Base-by-base conservation (phyloP, 2,329 filamentous ascomycete genomes). In the Aspergillaceae sp. region DNA sequence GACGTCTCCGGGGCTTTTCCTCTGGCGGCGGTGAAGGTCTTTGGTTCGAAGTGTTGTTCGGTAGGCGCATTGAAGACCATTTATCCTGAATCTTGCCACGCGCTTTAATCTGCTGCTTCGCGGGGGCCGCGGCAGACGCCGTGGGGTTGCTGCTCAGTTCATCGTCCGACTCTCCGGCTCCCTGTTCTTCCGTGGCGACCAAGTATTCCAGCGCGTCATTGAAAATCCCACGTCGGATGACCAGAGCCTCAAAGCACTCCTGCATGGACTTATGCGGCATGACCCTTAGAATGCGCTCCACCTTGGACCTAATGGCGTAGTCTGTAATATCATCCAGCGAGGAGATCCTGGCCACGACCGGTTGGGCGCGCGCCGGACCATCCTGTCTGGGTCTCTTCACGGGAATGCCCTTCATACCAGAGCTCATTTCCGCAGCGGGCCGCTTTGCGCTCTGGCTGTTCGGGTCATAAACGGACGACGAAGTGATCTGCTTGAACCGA, bases 51-150 rank as follows among this genome's bases (percentile, higher is more conserved):
- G 38, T 59, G 5, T 56, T 47, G 37, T 61, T 64, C 51, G 54
- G 55, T 28, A 56, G 30, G 29, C 75, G 74, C 38, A 71, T 73
- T 5, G 72, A 70, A 9, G 71, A 68, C 69, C 76, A 83, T 57
- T 78, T 80, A 49, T 82, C 74, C 48, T 77, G 73, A 47, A 86
- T 79, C 48, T 73, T 74, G 9, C 69, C 70, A 4, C 75, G 75
- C 7, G 69, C 71, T 51, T 78, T 77, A 30, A 82, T 69, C 42
- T 73, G 69, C 51, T 78, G 75, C 54, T 77, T 78, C 61, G 53
- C 75, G 57, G 49, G 62, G 29, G 50, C 49, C 9, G 54, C 47
- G 5, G 56, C 42, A 4, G 56, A 47, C 5, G 50, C 48, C 35
- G 49, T 49, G n/a, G 53, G 53, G 29, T 56, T 53, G 8, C 59